Evolutionary conservation across 2,329 filamentous ascomycete genomes (phyloP), one percentile per base, ranked within the genome.

Genomic region (Ophioceras dolichostomum): DNA sequence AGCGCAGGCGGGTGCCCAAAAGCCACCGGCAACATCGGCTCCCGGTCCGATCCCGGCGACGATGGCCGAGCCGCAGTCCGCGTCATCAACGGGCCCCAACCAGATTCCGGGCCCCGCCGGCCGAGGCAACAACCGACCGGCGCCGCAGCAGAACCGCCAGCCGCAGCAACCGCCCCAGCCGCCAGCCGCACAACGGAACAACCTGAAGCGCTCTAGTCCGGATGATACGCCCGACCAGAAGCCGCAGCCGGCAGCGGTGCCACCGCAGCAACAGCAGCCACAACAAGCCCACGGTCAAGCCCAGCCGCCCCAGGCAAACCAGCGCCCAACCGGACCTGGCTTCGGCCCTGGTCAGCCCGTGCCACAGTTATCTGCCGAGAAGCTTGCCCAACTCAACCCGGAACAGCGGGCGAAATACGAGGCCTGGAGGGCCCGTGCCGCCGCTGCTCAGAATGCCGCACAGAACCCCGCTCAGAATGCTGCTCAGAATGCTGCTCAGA

Each of bases 161-260:
- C 8, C 7, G 22, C 22, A 26, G 22, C 22, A 26, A 60, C 19
- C 27, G 14, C n/a, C 29, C 27, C 33, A 19, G 16, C 33, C 22
- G 33, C 20, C 33, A 35, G 58, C 58, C 2, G 43, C 59, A 5
- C 52, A 53, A 8, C 50, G 54, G 19, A 72, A 67, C 50, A 65
- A 56, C 34, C 56, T 70, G 31, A 74, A 75, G 55, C 65, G 70
- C 1, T 56, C 67, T 4, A 68, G 56, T 36, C 53, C 59, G 4
- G 69, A 73, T 18, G 68, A 72, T 33, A 45, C 42, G 9, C 43
- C 43, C n/a, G 62, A 64, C 30, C 35, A 21, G 20, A 58, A 50
- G 36, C 40, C 32, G 36, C 28, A 43, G 34, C 46, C 22, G 33
- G 26, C 13, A 17, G 20, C 37, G 4, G 49, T 50, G 14, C 49